phyloP scores from a whole-genome alignment of 805 yeast species.

The Pichia exigua region DNA sequence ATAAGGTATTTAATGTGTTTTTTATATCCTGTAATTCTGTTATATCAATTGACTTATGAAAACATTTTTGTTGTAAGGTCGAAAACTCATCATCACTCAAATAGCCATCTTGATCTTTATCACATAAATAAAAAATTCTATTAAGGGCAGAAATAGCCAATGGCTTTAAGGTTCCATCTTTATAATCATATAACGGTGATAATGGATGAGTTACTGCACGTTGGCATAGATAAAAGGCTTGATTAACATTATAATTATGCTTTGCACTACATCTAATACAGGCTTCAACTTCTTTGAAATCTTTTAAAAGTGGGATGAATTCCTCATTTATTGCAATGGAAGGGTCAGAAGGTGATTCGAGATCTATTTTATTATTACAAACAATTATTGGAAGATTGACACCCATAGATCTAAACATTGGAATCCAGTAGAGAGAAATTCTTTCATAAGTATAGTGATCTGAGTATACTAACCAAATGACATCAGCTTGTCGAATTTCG shows the following conservation, averaged over 20 bases:
- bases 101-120: slow-evolving; percentile 83
- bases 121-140: slow-evolving; percentile 78
- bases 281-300: slow-evolving; percentile 89
- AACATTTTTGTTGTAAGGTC: slow-evolving; percentile 66
- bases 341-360: slow-evolving; percentile 25
- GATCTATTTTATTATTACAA: slow-evolving; percentile 57
- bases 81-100: slow-evolving; percentile 65
- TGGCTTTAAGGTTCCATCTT: slow-evolving; percentile 74
- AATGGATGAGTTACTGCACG: slow-evolving; percentile 89
- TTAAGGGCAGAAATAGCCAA: slow-evolving; percentile 67
- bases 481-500: slow-evolving; percentile 80
- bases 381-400: slow-evolving; percentile 89
- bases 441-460: slow-evolving; percentile 95
- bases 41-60: slow-evolving; percentile 43
- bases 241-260: slow-evolving; percentile 76
- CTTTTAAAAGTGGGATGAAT: slow-evolving; percentile 75
- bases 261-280: slow-evolving; percentile 86
- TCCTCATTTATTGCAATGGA: slow-evolving; percentile 60
- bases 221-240: slow-evolving; percentile 88
- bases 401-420: slow-evolving; percentile 85
- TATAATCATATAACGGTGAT: slow-evolving; percentile 89
- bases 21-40: slow-evolving; percentile 42
- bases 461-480: slow-evolving; percentile 88
- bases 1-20: slow-evolving; percentile 23
- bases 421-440: slow-evolving; percentile 90